Conservation (phyloP, 2,329 filamentous ascomycete genomes). For the Talaromyces verruculosus region DNA sequence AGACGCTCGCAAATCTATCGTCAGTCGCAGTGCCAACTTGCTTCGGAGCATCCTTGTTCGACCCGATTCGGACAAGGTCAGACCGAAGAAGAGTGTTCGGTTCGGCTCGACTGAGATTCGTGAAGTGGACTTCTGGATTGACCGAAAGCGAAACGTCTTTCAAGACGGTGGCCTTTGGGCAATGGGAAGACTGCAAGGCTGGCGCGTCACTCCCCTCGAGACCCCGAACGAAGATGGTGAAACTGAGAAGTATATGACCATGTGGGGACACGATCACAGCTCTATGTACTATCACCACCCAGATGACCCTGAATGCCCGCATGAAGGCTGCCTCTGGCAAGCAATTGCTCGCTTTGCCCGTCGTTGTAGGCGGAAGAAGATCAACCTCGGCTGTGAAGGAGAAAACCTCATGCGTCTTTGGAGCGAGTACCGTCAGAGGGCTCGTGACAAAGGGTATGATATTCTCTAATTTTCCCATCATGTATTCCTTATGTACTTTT, state of each 20-base stretch:
- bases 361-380: slow-evolving; percentile 3
- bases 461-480: slow-evolving; percentile 18
- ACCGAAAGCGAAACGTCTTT: slow-evolving; percentile 26
- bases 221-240: slow-evolving; percentile 30
- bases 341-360: slow-evolving; percentile 19
- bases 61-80: slow-evolving; percentile 21
- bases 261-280: slow-evolving; percentile 23
- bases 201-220: slow-evolving; percentile 25
- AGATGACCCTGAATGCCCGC: slow-evolving; percentile 5
- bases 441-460: slow-evolving; percentile 16
- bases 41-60: slow-evolving; percentile 24
- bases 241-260: slow-evolving; percentile 24
- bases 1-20: slow-evolving; percentile 15
- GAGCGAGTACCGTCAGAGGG: slow-evolving; percentile 22
- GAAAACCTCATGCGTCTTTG: slow-evolving; percentile 21
- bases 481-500: background rate
- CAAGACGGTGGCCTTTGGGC: slow-evolving; percentile 15
- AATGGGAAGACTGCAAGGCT: slow-evolving; percentile 24
- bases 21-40: slow-evolving; percentile 22
- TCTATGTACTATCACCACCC: slow-evolving; percentile 18
- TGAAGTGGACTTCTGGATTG: slow-evolving; percentile 32
- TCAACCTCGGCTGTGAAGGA: background rate
- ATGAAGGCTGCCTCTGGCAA: slow-evolving; percentile 23
- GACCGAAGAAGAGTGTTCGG: slow-evolving; percentile 27
- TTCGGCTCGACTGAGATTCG: slow-evolving; percentile 29